Evolutionary conservation across 2,329 filamentous ascomycete species (phyloP), one percentile per base, ranked within the genome.

Genomic region (Cercospora nicotianae): DNA sequence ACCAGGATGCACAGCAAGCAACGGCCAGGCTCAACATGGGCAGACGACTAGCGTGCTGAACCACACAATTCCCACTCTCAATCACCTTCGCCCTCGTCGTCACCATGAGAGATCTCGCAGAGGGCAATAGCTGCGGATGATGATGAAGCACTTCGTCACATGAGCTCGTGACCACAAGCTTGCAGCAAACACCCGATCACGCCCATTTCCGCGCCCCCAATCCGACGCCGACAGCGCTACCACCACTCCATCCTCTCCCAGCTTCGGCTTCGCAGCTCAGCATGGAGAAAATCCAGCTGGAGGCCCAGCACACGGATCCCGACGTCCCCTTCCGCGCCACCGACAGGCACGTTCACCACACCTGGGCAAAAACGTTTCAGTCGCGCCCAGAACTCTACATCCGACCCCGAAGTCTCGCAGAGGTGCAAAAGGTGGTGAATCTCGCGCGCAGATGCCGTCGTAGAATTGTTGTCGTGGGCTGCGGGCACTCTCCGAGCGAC

Each of bases 321-420:
- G 80, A 83, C 67, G 80, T 95, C 45, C 88, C 93, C 53, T 97
- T 98, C 82, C 91, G 90, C 78, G 91, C 92, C 5, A 85, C 85
- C 67, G 83, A 86, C 68, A 83, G 87, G 63, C 89, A 98, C 79
- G 81, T 89, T 60, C 95, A 98, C 82, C 90, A 90, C 75, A 99
- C 95, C 20, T 99, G 95, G 95, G 95, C 95, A 45, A 90, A 90
- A 77, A 98, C 95, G 60, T 97, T 96, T 82, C 90, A 91, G 75
- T 95, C 91, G 61, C 87, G 89, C 18, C 95, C 95, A 2, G 93
- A 97, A 83, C 89, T 98, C 67, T 97, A 94, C 81, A 88, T 98
- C 74, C 91, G 91, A 75, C 95, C 95, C 2, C 86, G 91, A 75
- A 90, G 89, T 1, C 83, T 95, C 62, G 83, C 84, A 13, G 94